These are phyloP conservation scores for Suillus clintonianus DNA, from an alignment of 768 basidiomycete genomes.

Conservation along the genomic window DNA sequence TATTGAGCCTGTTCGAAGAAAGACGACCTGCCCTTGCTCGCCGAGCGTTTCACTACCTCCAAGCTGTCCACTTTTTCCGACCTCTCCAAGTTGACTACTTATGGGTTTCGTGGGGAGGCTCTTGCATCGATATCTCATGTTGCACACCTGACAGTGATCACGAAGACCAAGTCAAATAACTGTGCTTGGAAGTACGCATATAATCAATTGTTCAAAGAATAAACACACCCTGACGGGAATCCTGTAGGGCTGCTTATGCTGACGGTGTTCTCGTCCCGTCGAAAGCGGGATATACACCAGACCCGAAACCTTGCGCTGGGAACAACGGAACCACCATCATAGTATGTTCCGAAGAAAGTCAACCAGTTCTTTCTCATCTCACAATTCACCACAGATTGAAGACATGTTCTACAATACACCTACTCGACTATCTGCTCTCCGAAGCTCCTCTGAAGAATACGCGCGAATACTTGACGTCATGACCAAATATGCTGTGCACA, in stretches of 20 bases:
- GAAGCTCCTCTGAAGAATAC: slow-evolving; percentile 89
- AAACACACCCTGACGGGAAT: slow-evolving; percentile 3
- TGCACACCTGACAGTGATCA: slow-evolving; percentile 84
- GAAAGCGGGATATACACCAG: slow-evolving; percentile 68
- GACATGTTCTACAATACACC: slow-evolving; percentile 95
- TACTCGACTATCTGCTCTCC: slow-evolving; percentile 80
- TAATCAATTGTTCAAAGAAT: not conserved
- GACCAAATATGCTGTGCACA: slow-evolving; percentile 92
- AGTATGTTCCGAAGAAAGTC: slow-evolving; percentile 43
- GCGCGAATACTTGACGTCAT: slow-evolving; percentile 88
- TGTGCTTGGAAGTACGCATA: slow-evolving; percentile 91
- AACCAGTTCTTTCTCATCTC: not conserved
- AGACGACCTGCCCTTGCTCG: slow-evolving; percentile 85
- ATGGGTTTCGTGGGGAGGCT: slow-evolving; percentile 97
- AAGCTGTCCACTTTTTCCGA: slow-evolving; percentile 89
- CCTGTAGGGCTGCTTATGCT: slow-evolving; percentile 71
- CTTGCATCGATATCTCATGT: slow-evolving; percentile 95
- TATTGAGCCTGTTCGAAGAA: slow-evolving; percentile 49
- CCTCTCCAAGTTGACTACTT: slow-evolving; percentile 79
- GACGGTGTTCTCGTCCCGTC: slow-evolving; percentile 73
- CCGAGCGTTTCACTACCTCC: slow-evolving; percentile 94
- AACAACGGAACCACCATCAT: slow-evolving; percentile 92
- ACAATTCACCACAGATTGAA: slow-evolving; percentile 67
- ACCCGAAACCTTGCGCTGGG: slow-evolving; percentile 90
- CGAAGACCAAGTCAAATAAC: slow-evolving; percentile 78